Evolutionary conservation across 306 rosid genomes (phyloP).

Genomic region (Senna tora): DNA sequence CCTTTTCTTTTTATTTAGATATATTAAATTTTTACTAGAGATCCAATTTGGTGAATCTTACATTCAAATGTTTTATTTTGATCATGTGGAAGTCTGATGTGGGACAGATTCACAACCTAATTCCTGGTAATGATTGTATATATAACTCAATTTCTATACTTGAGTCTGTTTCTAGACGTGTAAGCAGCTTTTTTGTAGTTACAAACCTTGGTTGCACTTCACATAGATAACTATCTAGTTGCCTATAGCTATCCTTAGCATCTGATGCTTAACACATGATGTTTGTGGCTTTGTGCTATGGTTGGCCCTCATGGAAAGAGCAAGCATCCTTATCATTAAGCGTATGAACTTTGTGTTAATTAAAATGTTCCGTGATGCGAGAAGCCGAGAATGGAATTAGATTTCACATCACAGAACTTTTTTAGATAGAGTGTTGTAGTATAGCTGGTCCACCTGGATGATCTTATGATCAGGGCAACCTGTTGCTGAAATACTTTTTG

Average conservation of each 20-base stretch:
- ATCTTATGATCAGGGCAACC: slow-evolving; percentile 18
- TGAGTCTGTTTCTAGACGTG: background rate
- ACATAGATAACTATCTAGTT: background rate
- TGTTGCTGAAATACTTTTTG: slow-evolving; percentile 25
- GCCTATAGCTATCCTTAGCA: background rate
- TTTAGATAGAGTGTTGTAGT: slow-evolving; percentile 14
- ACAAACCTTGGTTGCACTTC: slow-evolving; percentile 25
- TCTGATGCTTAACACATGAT: background rate
- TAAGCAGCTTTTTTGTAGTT: slow-evolving; percentile 13
- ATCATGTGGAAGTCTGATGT: slow-evolving; percentile 90
- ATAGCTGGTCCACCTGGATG: slow-evolving; percentile 31
- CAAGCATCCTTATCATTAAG: slow-evolving; percentile 1
- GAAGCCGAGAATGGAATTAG: slow-evolving; percentile 23
- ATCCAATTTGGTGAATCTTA: slow-evolving; percentile 47
- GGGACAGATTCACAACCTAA: slow-evolving; percentile 83
- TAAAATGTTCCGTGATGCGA: slow-evolving; percentile 24
- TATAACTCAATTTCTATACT: slow-evolving; percentile 36
- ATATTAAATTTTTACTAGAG: background rate
- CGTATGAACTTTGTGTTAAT: background rate
- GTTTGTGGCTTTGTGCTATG: slow-evolving; percentile 22
- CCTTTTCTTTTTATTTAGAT: background rate
- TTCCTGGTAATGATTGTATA: slow-evolving; percentile 79
- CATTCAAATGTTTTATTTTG: slow-evolving; percentile 47
- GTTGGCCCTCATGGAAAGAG: slow-evolving; percentile 28
- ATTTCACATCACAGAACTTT: slow-evolving; percentile 11